A percentile compares a stretch with the other conserved stretches of the same genome.
These are phyloP conservation scores for Neurospora sp. DNA, from an alignment of 495 filamentous ascomycete genomes.

Conservation along the genomic window DNA sequence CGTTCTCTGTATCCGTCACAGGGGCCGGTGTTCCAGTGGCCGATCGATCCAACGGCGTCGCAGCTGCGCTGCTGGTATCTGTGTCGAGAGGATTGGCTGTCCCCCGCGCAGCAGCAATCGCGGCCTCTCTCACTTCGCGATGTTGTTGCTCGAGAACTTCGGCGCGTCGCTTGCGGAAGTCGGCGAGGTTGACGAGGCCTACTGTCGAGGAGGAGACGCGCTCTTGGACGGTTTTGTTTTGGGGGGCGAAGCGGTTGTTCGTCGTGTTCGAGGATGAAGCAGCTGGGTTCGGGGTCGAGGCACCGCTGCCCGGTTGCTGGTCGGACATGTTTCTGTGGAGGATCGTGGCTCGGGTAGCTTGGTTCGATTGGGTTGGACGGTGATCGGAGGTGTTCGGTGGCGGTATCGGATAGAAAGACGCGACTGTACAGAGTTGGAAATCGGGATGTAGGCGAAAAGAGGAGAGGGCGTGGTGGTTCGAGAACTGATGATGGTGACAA, in stretches of 20 bases:
- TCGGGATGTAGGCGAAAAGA: background rate
- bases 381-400: background rate
- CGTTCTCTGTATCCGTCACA: background rate
- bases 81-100: background rate
- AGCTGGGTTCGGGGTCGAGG: background rate
- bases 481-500: background rate
- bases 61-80: slow-evolving; percentile 8
- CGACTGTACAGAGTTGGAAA: background rate
- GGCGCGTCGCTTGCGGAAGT: slow-evolving; percentile 94
- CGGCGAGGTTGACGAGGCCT: slow-evolving; percentile 81
- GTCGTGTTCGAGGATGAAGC: background rate
- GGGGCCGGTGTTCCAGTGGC: slow-evolving; percentile 25
- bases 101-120: slow-evolving; percentile 33
- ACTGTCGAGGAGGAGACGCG: slow-evolving; percentile 88
- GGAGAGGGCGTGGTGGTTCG: background rate
- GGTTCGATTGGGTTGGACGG: background rate
- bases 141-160: slow-evolving; percentile 89
- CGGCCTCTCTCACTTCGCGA: slow-evolving; percentile 62
- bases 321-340: background rate
- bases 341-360: background rate
- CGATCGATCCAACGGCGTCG: slow-evolving; percentile 28
- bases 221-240: slow-evolving; percentile 74
- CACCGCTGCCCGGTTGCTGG: background rate
- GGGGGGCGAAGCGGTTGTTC: slow-evolving; percentile 61
- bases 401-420: background rate